Base-by-base conservation (phyloP, 306 rosid genomes). In the Arachis stenosperma region DNA sequence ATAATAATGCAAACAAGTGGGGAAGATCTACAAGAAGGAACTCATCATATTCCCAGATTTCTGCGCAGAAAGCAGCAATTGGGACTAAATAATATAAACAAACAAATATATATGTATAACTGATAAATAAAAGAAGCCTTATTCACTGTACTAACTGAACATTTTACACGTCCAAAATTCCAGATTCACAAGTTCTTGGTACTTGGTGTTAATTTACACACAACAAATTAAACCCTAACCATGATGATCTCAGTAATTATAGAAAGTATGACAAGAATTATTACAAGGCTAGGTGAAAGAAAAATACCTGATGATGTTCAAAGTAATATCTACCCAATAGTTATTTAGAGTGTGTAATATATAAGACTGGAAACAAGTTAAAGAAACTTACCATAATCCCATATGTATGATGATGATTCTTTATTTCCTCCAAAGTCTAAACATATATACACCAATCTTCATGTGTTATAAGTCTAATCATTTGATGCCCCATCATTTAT, bases 401-500 rank as follows among this genome's bases (percentile, higher is more conserved):
- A 42, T 46, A 9, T 56, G 6, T 46, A 9, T 56, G 6, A 65
- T 54, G 60, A 78, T 59, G 29, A 52, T 52, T 64, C 73, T 9
- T 39, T 22, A 22, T 22, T 22, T 13, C 9, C 15, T 69, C 41
- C 41, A 78, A 70, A 52, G 22, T 52, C 29, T 22, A 48, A 4
- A 55, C 53, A 33, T 33, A 33, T 33, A 33, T 33, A 33, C 37
- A 37, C 43, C 39, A 42, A 79, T 53, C 42, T 65, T 69, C 65
- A 74, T 75, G 51, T 77, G 50, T 75, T 73, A 36, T 3, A 43
- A 81, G 81, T 72, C 67, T 61, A 81, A 71, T 81, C 77, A 79
- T 69, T 71, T 48, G 80, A 85, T 69, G 70, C 87, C 87, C 87
- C 75, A 79, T 81, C 75, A 67, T 79, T 65, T 77, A 71, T 53